Evolutionary conservation across 306 rosid species (phyloP).

Genomic region (Acmispon strigosus): DNA sequence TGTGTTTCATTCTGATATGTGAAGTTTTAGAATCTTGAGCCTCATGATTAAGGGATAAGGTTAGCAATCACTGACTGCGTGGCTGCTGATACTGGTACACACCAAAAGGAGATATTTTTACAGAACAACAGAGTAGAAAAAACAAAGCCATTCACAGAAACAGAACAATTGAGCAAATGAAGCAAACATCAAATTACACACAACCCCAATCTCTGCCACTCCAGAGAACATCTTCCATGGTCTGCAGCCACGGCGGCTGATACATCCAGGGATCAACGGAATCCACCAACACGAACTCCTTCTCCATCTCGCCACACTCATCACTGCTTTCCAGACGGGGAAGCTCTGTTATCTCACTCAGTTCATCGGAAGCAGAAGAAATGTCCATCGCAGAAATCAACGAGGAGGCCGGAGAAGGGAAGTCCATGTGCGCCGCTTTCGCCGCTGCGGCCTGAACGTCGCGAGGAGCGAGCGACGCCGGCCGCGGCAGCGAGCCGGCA

Average conservation of each 20-base stretch:
- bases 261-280: constrained; percentile 53
- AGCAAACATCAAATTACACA: neutral
- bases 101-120: neutral
- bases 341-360: constrained; percentile 63
- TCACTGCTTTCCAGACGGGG: constrained; percentile 49
- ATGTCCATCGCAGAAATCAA: constrained; percentile 10
- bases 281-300: constrained; percentile 60
- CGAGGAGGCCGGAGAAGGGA: neutral
- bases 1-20: too few species aligned
- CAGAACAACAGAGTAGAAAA: neutral
- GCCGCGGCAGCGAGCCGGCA: constrained; percentile 65
- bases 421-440: constrained; percentile 78
- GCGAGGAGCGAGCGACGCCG: constrained; percentile 62
- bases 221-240: constrained; percentile 31
- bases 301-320: constrained; percentile 27
- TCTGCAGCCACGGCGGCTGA: constrained; percentile 56
- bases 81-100: neutral
- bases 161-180: neutral
- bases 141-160: neutral
- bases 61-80: too few species aligned
- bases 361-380: constrained; percentile 47
- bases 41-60: too few species aligned
- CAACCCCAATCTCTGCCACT: constrained; percentile 6
- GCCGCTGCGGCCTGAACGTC: constrained; percentile 88
- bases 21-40: too few species aligned